These are phyloP conservation scores for Chrysosporium queenslandicum DNA, from an alignment of 2,329 filamentous ascomycete genomes.

Conservation along the genomic window DNA sequence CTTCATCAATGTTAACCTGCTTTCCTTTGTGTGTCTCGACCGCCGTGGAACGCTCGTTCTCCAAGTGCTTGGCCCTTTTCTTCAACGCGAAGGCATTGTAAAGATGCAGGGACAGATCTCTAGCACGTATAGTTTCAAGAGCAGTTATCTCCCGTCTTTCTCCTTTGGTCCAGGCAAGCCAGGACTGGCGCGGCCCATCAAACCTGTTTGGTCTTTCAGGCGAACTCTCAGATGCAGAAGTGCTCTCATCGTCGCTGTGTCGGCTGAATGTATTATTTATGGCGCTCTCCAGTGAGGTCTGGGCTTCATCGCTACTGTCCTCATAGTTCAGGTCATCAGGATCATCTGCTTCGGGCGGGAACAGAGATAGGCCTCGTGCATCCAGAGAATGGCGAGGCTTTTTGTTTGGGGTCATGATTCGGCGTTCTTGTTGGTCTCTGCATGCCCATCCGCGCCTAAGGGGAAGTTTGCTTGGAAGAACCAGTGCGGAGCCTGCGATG, in stretches of 20 bases:
- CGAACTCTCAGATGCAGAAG: conserved; percentile 7
- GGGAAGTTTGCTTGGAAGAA: no score
- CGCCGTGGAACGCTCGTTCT: background rate
- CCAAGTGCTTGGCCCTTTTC: conserved; percentile 28
- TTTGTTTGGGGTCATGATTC: no score
- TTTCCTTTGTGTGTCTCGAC: background rate
- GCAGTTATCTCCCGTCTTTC: conserved; percentile 60
- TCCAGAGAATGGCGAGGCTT: background rate
- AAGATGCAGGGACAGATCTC: conserved; percentile 64
- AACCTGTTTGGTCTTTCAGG: conserved; percentile 50
- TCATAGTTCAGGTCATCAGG: conserved; percentile 11
- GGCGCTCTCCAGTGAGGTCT: no score
- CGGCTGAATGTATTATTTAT: no score
- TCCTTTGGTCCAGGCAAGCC: conserved; percentile 80
- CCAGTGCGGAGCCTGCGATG: no score
- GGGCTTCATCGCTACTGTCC: conserved; percentile 18
- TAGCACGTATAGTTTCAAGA: conserved; percentile 52
- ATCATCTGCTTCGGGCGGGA: background rate
- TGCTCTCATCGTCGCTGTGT: conserved; percentile 7
- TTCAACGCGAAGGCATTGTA: conserved; percentile 69
- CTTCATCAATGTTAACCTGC: conserved; percentile 22
- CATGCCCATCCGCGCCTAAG: background rate
- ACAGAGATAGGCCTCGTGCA: background rate
- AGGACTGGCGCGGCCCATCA: conserved; percentile 56
- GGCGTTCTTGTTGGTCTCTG: background rate